Conservation (phyloP, 371 early-diverging fungal genomes). For the Coemansia linderi region DNA sequence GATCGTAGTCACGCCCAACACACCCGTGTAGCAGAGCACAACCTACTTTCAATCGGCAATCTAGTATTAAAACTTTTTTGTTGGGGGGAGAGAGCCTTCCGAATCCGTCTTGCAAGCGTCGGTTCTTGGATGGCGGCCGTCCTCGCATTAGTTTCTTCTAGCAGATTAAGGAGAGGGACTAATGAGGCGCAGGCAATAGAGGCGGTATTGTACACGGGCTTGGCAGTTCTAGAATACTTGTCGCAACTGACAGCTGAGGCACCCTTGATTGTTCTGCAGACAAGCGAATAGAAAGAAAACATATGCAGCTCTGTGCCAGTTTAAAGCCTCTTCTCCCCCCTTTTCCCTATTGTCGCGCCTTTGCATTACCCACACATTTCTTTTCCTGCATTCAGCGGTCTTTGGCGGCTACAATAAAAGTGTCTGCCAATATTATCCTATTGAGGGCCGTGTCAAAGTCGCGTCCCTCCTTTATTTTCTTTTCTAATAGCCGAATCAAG, state of each 20-base stretch:
- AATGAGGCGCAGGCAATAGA: not conserved
- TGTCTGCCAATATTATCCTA: not conserved
- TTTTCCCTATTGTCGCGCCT: not conserved
- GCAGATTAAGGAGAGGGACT: not conserved
- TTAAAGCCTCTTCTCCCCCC: not conserved
- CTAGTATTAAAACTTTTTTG: not conserved
- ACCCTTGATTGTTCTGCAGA: not conserved
- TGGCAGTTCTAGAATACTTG: not conserved
- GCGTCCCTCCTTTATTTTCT: not conserved
- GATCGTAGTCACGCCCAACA: not conserved
- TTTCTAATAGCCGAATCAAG: not conserved
- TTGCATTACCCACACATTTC: not conserved
- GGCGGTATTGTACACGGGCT: slow-evolving; percentile 4
- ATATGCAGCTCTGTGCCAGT: not conserved
- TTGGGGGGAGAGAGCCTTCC: not conserved
- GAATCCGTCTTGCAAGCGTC: not conserved
- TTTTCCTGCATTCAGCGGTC: not conserved
- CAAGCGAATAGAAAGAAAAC: not conserved
- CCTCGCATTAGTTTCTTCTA: not conserved
- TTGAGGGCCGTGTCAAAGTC: not conserved
- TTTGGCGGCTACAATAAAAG: not conserved
- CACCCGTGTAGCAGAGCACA: not conserved
- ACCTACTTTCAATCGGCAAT: not conserved
- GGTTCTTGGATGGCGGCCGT: not conserved
- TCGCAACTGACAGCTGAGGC: not conserved